These are phyloP conservation scores for Zizania latifolia DNA, from an alignment of 176 grass and related monocot genomes.

Conservation along the genomic window DNA sequence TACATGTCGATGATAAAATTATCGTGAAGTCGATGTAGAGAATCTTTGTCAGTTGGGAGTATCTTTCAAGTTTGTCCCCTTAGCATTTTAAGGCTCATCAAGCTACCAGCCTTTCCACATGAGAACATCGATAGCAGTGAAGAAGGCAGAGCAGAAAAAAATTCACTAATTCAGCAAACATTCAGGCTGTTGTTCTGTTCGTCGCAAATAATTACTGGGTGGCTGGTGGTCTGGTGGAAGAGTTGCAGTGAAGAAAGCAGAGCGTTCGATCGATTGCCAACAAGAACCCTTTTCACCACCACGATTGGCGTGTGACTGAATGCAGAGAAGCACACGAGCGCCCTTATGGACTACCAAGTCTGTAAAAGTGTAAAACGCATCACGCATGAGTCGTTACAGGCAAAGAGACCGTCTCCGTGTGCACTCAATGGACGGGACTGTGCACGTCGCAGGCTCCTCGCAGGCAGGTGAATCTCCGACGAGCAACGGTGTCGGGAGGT, in stretches of 20 bases:
- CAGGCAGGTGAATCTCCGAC: not conserved
- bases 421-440: not conserved
- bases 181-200: not conserved
- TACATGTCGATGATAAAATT: no score
- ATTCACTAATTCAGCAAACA: not conserved
- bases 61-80: no score
- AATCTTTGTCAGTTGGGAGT: no score
- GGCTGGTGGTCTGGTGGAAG: not conserved
- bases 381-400: not conserved
- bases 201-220: not conserved
- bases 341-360: not conserved
- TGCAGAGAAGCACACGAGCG: not conserved
- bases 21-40: no score
- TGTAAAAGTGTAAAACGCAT: no score
- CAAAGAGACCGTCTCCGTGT: not conserved
- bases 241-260: constrained; percentile 30
- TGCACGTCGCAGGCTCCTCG: not conserved
- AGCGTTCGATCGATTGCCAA: not conserved
- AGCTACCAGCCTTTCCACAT: not conserved
- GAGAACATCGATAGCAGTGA: not conserved
- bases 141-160: not conserved
- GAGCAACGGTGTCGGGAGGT: not conserved
- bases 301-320: not conserved
- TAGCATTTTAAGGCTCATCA: not conserved
- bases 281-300: not conserved